Conservation (phyloP, 2,329 filamentous ascomycete species). For the Aspergillus piperis region DNA sequence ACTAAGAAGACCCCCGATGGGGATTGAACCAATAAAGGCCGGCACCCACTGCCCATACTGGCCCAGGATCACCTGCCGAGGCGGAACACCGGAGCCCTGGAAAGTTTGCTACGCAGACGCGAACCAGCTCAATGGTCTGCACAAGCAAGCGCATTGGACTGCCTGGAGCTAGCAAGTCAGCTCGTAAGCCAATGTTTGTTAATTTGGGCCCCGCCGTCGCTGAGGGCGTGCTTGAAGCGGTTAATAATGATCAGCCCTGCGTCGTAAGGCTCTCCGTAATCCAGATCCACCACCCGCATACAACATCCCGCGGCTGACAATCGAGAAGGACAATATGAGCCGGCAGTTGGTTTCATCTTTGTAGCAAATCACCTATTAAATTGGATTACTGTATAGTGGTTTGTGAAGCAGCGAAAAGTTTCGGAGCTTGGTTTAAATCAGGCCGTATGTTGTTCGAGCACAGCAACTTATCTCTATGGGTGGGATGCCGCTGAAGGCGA, state of each 20-base stretch:
- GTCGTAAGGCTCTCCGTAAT: background rate
- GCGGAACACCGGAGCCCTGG: background rate
- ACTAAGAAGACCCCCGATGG: background rate
- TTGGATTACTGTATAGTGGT: no score
- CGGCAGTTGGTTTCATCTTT: background rate
- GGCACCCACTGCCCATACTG: background rate
- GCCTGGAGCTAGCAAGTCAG: background rate
- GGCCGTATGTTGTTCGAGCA: background rate
- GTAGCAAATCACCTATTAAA: no score
- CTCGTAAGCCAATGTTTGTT: background rate
- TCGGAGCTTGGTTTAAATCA: background rate
- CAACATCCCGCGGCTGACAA: background rate
- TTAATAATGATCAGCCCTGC: background rate
- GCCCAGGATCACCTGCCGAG: constrained; percentile 3
- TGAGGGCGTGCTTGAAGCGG: background rate
- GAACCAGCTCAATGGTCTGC: background rate
- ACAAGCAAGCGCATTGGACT: background rate
- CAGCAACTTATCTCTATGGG: no score
- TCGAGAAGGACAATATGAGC: background rate
- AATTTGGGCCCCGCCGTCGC: background rate
- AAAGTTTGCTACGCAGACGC: background rate
- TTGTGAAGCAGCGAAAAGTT: no score
- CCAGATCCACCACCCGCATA: background rate
- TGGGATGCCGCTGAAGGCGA: background rate
- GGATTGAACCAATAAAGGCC: constrained; percentile 6